A percentile compares a stretch with the other conserved stretches of the same genome.
These are phyloP conservation scores for Neurospora sp. DNA, from an alignment of 495 filamentous ascomycete species.

Conservation along the genomic window DNA sequence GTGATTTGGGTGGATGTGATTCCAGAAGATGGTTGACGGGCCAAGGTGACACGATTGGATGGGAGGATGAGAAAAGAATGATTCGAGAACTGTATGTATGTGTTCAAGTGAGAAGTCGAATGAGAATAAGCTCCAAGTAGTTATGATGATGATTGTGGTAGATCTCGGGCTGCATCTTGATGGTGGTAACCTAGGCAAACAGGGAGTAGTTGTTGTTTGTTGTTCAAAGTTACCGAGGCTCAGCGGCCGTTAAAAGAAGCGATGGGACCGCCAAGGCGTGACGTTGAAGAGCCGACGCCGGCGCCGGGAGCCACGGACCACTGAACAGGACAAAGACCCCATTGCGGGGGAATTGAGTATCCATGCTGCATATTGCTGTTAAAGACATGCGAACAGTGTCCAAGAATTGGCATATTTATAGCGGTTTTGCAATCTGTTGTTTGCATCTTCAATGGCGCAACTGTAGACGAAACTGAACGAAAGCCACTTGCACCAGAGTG, in stretches of 20 bases:
- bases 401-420: not conserved
- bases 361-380: not conserved
- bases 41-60: not conserved
- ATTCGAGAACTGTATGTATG: not conserved
- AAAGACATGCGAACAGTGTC: not conserved
- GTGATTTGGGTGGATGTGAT: not conserved
- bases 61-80: not conserved
- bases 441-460: not conserved
- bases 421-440: not conserved
- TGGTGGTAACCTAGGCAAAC: not conserved
- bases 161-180: not conserved
- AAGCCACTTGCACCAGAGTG: not conserved
- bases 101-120: not conserved
- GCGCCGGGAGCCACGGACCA: not conserved
- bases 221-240: slow-evolving; percentile 3
- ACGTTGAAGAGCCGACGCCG: not conserved
- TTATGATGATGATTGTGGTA: not conserved
- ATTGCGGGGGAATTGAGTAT: not conserved
- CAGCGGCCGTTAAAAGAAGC: not conserved
- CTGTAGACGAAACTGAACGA: not conserved
- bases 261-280: not conserved
- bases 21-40: not conserved
- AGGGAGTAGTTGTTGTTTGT: not conserved
- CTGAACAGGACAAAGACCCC: not conserved
- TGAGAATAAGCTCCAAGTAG: not conserved